Conservation (phyloP, 2,329 filamentous ascomycete species). For the Pyrenophora graminea region DNA sequence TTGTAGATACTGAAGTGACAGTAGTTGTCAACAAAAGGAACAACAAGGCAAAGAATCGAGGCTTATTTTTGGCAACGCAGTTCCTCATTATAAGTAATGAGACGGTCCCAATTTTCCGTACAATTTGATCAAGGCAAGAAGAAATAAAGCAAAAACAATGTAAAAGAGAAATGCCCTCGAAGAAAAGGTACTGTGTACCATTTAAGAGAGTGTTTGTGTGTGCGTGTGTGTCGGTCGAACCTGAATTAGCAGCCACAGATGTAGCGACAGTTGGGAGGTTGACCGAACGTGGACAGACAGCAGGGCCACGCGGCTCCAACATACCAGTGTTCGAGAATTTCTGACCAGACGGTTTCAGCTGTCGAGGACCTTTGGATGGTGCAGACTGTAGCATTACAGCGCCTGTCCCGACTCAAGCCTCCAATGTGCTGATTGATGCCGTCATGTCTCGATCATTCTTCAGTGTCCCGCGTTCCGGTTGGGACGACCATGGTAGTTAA, state of each 20-base stretch:
- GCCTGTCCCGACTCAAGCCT: slow-evolving; percentile 2
- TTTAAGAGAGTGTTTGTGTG: neutral
- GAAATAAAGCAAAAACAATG: neutral
- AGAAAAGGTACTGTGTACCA: neutral
- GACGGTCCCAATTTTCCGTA: neutral
- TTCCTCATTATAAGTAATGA: too few relatives aligned
- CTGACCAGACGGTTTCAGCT: neutral
- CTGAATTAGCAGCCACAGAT: neutral
- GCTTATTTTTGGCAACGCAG: too few relatives aligned
- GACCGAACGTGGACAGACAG: slow-evolving; percentile 2
- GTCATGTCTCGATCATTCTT: slow-evolving; percentile 1
- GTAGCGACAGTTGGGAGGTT: slow-evolving; percentile 6
- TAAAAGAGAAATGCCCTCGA: neutral
- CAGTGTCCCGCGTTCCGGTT: slow-evolving; percentile 2
- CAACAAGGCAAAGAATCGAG: too few relatives aligned
- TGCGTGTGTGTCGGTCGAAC: neutral
- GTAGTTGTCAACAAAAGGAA: too few relatives aligned
- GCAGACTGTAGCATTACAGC: slow-evolving; percentile 3
- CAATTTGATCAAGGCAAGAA: slow-evolving; percentile 6
- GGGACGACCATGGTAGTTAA: slow-evolving; percentile 4
- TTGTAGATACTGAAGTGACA: too few relatives aligned
- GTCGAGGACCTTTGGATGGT: neutral
- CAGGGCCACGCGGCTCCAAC: neutral
- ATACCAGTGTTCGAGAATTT: neutral
- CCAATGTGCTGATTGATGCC: neutral